phyloP scores from a whole-genome alignment of 805 yeast genomes.

The Spathaspora boniae region DNA sequence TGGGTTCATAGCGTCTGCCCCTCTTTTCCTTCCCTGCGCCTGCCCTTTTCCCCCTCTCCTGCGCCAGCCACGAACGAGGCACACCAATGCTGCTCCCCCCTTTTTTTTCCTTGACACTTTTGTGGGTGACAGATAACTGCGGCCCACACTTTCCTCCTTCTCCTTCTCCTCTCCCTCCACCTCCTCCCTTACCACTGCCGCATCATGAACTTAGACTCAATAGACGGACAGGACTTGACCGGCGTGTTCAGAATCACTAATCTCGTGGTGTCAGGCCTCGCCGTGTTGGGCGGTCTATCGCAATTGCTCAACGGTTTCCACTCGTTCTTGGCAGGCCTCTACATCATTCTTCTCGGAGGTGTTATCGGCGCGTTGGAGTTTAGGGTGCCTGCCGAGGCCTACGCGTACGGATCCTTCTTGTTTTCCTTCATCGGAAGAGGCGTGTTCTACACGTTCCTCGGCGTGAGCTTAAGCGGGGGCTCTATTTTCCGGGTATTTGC shows the following conservation, averaged over 20 bases:
- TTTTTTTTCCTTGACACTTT: not conserved
- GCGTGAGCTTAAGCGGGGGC: slow-evolving; percentile 42
- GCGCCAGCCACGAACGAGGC: too few relatives aligned
- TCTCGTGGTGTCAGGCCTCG: slow-evolving; percentile 49
- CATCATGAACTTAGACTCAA: slow-evolving; percentile 44
- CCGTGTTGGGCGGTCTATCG: slow-evolving; percentile 48
- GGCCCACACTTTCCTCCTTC: not conserved
- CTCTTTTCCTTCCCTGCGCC: too few relatives aligned
- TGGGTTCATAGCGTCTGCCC: too few relatives aligned
- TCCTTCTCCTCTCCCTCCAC: not conserved
- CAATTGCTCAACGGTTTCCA: slow-evolving; percentile 50
- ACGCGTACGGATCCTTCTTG: slow-evolving; percentile 62
- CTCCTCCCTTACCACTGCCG: too few relatives aligned
- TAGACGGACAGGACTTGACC: slow-evolving; percentile 40
- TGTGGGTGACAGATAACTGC: not conserved
- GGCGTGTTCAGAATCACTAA: slow-evolving; percentile 51
- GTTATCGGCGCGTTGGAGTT: slow-evolving; percentile 52
- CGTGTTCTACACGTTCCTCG: slow-evolving; percentile 38
- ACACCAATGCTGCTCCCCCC: not conserved
- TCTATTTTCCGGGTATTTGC: slow-evolving; percentile 54
- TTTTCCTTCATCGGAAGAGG: slow-evolving; percentile 78
- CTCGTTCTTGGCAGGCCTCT: slow-evolving; percentile 57
- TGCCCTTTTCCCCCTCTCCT: too few relatives aligned
- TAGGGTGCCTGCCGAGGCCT: slow-evolving; percentile 56
- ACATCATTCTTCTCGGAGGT: slow-evolving; percentile 52